phyloP scores from a whole-genome alignment of 257 asterid genomes.

The Thymus mandschuricus region DNA sequence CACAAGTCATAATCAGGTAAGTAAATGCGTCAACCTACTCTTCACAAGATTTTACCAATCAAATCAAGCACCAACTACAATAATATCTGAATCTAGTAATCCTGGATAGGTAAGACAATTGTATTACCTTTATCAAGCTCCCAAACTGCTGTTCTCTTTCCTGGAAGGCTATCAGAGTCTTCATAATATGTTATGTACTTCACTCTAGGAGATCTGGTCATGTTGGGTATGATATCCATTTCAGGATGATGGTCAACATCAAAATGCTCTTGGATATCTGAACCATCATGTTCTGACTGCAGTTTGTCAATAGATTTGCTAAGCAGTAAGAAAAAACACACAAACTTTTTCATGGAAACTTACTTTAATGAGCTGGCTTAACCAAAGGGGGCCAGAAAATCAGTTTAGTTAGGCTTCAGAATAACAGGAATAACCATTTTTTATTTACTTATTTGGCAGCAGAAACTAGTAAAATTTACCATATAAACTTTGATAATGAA shows the following conservation, averaged over 20 bases:
- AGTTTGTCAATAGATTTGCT: conserved; percentile 32
- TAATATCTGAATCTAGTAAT: conserved; percentile 6
- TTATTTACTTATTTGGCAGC: not conserved
- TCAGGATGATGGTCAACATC: conserved; percentile 79
- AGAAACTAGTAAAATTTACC: conserved; percentile 25
- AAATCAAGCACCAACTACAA: conserved; percentile 17
- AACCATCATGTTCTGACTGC: conserved; percentile 97
- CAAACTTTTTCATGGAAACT: conserved; percentile 1
- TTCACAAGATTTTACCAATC: conserved; percentile 13
- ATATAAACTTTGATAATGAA: conserved; percentile 18
- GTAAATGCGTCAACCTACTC: not conserved
- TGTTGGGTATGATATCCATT: conserved; percentile 79
- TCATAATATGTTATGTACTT: conserved; percentile 97
- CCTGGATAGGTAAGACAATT: conserved; percentile 37
- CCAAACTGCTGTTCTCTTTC: conserved; percentile 98
- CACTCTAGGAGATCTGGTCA: conserved; percentile 83
- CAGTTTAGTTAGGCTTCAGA: not conserved
- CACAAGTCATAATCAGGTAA: not conserved
- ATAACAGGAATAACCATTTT: not conserved
- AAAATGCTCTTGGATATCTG: conserved; percentile 83
- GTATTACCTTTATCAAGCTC: conserved; percentile 93
- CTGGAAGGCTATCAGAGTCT: conserved; percentile 94
- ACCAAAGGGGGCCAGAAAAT: conserved; percentile 19
- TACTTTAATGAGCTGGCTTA: conserved; percentile 21
- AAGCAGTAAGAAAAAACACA: conserved; percentile 23